Percentiles rank a stretch among this genome's conserved stretches.
Evolutionary conservation across 345 rosid genomes (phyloP).

Genomic region (Linum trigynum): DNA sequence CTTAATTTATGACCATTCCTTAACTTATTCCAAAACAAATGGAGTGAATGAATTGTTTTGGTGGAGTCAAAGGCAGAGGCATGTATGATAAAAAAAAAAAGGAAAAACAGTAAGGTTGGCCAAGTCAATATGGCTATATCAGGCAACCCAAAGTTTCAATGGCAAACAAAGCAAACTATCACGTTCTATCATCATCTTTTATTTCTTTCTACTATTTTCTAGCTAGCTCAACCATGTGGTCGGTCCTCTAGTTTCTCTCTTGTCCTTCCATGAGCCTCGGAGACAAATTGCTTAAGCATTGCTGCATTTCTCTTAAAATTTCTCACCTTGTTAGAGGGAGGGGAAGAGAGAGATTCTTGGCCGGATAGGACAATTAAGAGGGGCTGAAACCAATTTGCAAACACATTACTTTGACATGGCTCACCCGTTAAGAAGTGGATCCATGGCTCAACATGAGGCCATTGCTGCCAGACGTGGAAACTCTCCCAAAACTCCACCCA

Average conservation of each 20-base stretch:
- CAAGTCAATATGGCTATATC: slow-evolving; percentile 20
- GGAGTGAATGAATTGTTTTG: too few species aligned
- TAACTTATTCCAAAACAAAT: too few species aligned
- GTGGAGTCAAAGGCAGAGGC: too few species aligned
- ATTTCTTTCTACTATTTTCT: too few species aligned
- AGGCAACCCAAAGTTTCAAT: background rate
- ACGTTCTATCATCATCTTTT: background rate
- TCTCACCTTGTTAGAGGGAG: slow-evolving; percentile 9
- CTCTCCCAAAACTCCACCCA: slow-evolving; percentile 23
- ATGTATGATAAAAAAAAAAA: background rate
- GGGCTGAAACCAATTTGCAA: background rate
- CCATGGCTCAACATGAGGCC: slow-evolving; percentile 24
- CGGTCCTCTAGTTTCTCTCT: background rate
- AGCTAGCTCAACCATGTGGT: too few species aligned
- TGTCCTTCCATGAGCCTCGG: slow-evolving; percentile 29
- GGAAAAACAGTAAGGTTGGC: slow-evolving; percentile 6
- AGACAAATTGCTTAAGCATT: slow-evolving; percentile 17
- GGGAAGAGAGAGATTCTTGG: slow-evolving; percentile 10
- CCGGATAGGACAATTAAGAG: slow-evolving; percentile 2
- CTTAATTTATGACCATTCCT: too few species aligned
- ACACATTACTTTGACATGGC: background rate
- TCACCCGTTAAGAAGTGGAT: slow-evolving; percentile 19
- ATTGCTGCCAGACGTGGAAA: slow-evolving; percentile 22
- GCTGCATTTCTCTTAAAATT: slow-evolving; percentile 17
- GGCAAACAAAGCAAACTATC: slow-evolving; percentile 7